A percentile compares a stretch with the other conserved stretches of the same genome.
These are phyloP conservation scores for Curvularia spicifera DNA, from an alignment of 2,329 filamentous ascomycete genomes.

Conservation along the genomic window DNA sequence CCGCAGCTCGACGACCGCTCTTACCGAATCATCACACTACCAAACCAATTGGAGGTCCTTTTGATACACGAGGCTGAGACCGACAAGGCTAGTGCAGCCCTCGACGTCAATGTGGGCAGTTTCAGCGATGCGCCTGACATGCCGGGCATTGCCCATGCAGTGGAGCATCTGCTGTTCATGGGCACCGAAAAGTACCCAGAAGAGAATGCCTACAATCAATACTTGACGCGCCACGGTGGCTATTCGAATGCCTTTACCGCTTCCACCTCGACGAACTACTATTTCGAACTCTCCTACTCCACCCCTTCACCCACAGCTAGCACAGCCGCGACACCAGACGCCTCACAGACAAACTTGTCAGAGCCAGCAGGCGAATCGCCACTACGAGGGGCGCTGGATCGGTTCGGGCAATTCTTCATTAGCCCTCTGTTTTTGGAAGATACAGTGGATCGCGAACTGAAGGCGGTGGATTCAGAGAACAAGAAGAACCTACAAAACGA, in stretches of 20 bases:
- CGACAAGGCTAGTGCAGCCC: constrained; percentile 93
- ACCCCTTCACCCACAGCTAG: constrained; percentile 64
- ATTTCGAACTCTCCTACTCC: constrained; percentile 90
- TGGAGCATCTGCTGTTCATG: constrained; percentile 98
- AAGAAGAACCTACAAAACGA: constrained; percentile 97
- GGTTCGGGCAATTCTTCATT: constrained; percentile 94
- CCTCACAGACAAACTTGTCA: constrained; percentile 47
- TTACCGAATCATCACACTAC: constrained; percentile 84
- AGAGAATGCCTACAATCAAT: constrained; percentile 85
- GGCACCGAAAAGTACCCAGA: constrained; percentile 93
- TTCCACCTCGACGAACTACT: constrained; percentile 94
- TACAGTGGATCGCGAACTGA: constrained; percentile 84
- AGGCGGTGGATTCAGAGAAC: constrained; percentile 92
- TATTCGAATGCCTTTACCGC: constrained; percentile 95
- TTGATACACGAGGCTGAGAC: constrained; percentile 93
- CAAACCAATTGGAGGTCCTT: constrained; percentile 87
- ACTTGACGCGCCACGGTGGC: constrained; percentile 87
- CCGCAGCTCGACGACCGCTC: constrained; percentile 83
- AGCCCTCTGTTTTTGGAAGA: constrained; percentile 83
- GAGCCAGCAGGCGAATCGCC: constrained; percentile 59
- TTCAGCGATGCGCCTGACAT: constrained; percentile 91
- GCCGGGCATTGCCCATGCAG: constrained; percentile 93
- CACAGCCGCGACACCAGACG: constrained; percentile 45
- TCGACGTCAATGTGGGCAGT: constrained; percentile 95
- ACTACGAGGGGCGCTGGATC: constrained; percentile 81